Evolutionary conservation across 257 asterid genomes (phyloP).

Genomic region (Scutellaria barbata): DNA sequence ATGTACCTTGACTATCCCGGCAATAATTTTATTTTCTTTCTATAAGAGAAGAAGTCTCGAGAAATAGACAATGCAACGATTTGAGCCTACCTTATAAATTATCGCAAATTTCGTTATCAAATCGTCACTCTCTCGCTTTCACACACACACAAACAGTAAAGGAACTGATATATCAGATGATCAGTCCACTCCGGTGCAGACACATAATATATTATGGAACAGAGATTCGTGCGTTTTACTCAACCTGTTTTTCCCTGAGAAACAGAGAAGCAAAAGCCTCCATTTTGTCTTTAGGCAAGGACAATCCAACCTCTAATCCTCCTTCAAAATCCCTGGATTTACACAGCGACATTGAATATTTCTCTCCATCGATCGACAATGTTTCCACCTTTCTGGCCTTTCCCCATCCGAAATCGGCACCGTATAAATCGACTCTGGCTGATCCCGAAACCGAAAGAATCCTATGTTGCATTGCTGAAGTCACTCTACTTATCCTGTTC

Average conservation of each 20-base stretch:
- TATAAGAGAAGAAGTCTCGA: too few relatives aligned
- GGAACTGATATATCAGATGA: too few relatives aligned
- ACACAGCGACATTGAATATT: constrained; percentile 33
- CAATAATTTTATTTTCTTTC: too few relatives aligned
- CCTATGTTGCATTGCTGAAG: neutral
- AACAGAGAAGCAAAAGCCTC: constrained; percentile 38
- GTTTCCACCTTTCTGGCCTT: constrained; percentile 37
- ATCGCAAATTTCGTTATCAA: too few relatives aligned
- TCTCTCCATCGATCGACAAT: constrained; percentile 36
- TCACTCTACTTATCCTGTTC: neutral
- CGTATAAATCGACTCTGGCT: constrained; percentile 40
- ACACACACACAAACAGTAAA: too few relatives aligned
- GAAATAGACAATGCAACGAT: too few relatives aligned
- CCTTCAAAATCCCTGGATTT: constrained; percentile 34
- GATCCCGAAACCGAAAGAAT: constrained; percentile 39
- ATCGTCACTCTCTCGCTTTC: too few relatives aligned
- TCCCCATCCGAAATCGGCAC: constrained; percentile 54
- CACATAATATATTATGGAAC: too few relatives aligned
- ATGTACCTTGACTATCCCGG: too few relatives aligned
- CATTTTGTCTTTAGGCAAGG: constrained; percentile 33
- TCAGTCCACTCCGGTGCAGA: too few relatives aligned
- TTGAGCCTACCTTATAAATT: too few relatives aligned
- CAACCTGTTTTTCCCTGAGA: neutral
- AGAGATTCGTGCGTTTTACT: too few relatives aligned
- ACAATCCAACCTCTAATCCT: constrained; percentile 46